Percentiles rank a stretch among this genome's conserved stretches.
These are phyloP conservation scores for Gypsophila paniculata DNA, from an alignment of 179 eudicot species.

Conservation along the genomic window DNA sequence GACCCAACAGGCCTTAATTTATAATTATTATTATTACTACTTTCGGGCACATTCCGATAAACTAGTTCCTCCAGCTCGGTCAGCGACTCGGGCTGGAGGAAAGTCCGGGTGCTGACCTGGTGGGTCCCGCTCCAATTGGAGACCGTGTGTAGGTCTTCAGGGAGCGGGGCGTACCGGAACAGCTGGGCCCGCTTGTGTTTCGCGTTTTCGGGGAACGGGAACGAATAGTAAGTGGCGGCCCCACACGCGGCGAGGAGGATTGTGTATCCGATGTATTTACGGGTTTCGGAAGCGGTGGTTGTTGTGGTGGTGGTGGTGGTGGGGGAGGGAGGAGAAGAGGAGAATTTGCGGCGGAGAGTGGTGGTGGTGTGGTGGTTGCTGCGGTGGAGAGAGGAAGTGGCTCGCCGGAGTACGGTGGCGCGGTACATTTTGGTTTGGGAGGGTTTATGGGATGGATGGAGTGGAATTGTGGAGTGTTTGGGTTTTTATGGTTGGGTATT, in stretches of 20 bases:
- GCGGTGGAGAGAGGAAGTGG: slow-evolving; percentile 32
- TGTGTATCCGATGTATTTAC: slow-evolving; percentile 74
- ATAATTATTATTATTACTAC: slow-evolving; percentile 28
- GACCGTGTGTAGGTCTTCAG: slow-evolving; percentile 74
- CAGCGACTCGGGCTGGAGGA: slow-evolving; percentile 58
- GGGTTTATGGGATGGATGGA: no score
- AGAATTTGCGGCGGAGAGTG: slow-evolving; percentile 35
- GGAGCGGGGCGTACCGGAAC: slow-evolving; percentile 80
- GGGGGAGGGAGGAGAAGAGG: slow-evolving; percentile 25
- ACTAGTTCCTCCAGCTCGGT: slow-evolving; percentile 49
- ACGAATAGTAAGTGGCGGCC: slow-evolving; percentile 81
- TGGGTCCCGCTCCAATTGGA: slow-evolving; percentile 93
- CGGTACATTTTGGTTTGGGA: slow-evolving; percentile 35
- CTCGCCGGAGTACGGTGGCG: slow-evolving; percentile 43
- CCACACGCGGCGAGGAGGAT: slow-evolving; percentile 63
- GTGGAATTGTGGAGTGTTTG: neutral
- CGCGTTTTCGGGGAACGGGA: slow-evolving; percentile 74
- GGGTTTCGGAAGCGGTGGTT: slow-evolving; percentile 50
- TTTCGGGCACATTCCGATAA: slow-evolving; percentile 29
- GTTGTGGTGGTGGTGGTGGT: slow-evolving; percentile 31
- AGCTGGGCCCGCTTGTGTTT: slow-evolving; percentile 84
- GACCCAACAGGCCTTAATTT: slow-evolving; percentile 85
- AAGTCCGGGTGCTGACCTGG: slow-evolving; percentile 64
- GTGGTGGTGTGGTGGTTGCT: slow-evolving; percentile 19
- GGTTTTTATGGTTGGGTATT: no score